Base-by-base conservation (phyloP, 495 filamentous ascomycete species). In the Penicillium mononematosum region DNA sequence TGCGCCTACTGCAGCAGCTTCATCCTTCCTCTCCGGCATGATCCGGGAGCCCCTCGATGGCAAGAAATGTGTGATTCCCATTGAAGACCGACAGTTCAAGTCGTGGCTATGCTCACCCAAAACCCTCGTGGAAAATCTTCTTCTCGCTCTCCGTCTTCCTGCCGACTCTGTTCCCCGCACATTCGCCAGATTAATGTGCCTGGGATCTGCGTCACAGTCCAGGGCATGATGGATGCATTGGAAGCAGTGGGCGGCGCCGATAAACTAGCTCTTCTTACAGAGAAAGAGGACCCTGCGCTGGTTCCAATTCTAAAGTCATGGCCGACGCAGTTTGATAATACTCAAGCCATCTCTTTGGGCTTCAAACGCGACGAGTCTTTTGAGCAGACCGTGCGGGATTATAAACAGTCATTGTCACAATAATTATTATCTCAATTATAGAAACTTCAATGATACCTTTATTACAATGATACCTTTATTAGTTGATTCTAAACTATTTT, bases 181-280 rank as follows among this genome's bases (percentile, higher is more conserved):
- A 81, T 79, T 34, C 75, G 88, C 32, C 80, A 83, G 55, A 77
- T 91, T 45, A 88, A 89, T 69, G 73, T 90, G 19, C 88, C 88
- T 1, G 88, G 88, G 0, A 83, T 88, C 39, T 83, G 82, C 24
- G 85, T 86, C 22, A 88, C 79, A 2, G 76, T 89, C 5, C 82
- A 86, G 71, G 84, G 88, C 58, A 81, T 91, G 78, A 80, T 89
- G 77, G 84, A 90, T 64, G 83, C 87, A 22, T 62, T 92, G 64
- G 83, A 75, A 20, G 83, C 79, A 63, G 80, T 88, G 14, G 88
- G 82, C 0, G 88, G 88, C 0, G 75, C 84, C 70, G 86, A 90
- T 4, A 84, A 79, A 68, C 54, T 90, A 67, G 66, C 70, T 56
- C 69, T 85, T 11, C 68, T 92, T 14, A 77, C 66, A 54, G 86